phyloP scores from a whole-genome alignment of 768 basidiomycete genomes.

The Phlebiopsis flavidoalba region DNA sequence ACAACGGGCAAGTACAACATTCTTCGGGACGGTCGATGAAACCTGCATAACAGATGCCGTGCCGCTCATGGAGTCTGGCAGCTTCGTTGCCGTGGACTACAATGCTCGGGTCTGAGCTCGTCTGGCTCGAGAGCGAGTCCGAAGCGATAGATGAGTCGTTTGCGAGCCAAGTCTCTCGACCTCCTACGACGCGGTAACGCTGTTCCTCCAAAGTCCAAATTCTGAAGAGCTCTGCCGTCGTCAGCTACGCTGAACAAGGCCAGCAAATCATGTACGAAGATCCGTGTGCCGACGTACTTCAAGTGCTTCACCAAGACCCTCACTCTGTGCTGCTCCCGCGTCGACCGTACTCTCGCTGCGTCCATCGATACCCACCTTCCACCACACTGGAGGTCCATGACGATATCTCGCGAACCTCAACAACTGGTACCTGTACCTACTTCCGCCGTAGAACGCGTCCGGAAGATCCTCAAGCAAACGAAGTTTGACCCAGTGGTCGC shows the following conservation, averaged over 20 bases:
- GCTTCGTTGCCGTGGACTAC: not conserved
- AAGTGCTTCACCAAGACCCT: conserved; percentile 37
- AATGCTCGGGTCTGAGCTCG: not conserved
- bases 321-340: conserved; percentile 45
- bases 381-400: conserved; percentile 64
- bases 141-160: conserved; percentile 19
- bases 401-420: conserved; percentile 48
- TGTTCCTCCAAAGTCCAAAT: not conserved
- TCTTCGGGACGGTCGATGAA: conserved; percentile 6
- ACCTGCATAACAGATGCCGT: not conserved
- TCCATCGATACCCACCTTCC: conserved; percentile 47
- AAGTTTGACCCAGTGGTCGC: conserved; percentile 70
- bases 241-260: not conserved
- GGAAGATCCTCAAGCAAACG: conserved; percentile 49
- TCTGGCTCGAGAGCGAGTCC: conserved; percentile 11
- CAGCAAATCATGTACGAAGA: not conserved
- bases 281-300: not conserved
- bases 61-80: not conserved
- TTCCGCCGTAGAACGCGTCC: conserved; percentile 48
- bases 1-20: conserved; percentile 1
- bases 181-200: not conserved
- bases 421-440: conserved; percentile 52
- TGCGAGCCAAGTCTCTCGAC: not conserved
- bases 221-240: not conserved
- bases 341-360: conserved; percentile 28